These are phyloP conservation scores for Rosellinia necatrix DNA, from an alignment of 2,329 filamentous ascomycete species.

Conservation along the genomic window DNA sequence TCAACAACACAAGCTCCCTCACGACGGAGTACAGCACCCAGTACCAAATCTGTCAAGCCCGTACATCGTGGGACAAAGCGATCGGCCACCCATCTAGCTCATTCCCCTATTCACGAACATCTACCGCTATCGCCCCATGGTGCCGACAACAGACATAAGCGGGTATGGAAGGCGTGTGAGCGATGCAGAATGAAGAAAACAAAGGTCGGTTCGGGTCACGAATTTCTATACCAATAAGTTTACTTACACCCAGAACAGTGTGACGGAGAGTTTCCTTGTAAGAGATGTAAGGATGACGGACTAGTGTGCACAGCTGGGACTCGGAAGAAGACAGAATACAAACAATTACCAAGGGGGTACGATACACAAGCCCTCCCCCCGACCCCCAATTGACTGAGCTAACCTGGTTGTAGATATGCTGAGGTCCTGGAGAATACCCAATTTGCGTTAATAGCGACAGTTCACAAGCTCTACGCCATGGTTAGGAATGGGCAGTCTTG, in stretches of 20 bases:
- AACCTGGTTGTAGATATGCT: slow-evolving; percentile 54
- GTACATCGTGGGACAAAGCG: slow-evolving; percentile 58
- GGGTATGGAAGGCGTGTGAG: slow-evolving; percentile 70
- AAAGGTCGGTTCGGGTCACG: slow-evolving; percentile 60
- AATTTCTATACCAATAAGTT: slow-evolving; percentile 3
- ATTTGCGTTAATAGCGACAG: slow-evolving; percentile 66
- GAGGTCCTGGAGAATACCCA: slow-evolving; percentile 70
- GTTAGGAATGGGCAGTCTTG: slow-evolving; percentile 61
- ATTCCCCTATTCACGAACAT: slow-evolving; percentile 45
- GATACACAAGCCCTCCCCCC: slow-evolving; percentile 32
- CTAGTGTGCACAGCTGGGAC: slow-evolving; percentile 67
- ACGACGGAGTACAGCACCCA: slow-evolving; percentile 41
- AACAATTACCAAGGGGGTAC: slow-evolving; percentile 66
- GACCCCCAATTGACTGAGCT: not conserved
- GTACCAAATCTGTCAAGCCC: slow-evolving; percentile 54
- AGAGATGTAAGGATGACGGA: slow-evolving; percentile 68
- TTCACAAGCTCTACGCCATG: slow-evolving; percentile 70
- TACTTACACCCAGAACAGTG: slow-evolving; percentile 49
- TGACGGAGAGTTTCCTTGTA: slow-evolving; percentile 69
- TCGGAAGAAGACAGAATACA: slow-evolving; percentile 71
- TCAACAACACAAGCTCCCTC: slow-evolving; percentile 27
- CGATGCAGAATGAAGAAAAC: slow-evolving; percentile 73
- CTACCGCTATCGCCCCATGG: slow-evolving; percentile 45
- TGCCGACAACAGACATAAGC: slow-evolving; percentile 63
- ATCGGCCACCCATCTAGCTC: slow-evolving; percentile 47